Base-by-base conservation (phyloP, 768 basidiomycete genomes). In the Dendrothele bispora region DNA sequence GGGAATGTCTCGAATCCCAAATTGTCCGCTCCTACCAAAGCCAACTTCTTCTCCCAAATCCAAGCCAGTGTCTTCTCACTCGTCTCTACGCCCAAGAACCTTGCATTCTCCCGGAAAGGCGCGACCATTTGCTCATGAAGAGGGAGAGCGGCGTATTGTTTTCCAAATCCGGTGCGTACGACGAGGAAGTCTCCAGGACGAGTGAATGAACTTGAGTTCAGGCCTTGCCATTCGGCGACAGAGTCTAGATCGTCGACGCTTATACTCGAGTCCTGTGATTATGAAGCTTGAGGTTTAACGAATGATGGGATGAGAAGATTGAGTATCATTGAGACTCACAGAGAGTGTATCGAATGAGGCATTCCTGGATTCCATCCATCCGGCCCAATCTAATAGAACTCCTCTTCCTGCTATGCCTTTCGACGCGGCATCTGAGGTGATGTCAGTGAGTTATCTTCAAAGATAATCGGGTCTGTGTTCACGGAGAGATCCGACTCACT, bases 11-110 rank as follows among this genome's bases (percentile, higher is more conserved):
- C 53, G 21, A 51, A 43, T 15, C 44, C 21, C 27, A 44, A 50
- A 21, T 54, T 51, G 15, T 54, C 52, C 21, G 36, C 38, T 15
- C 52, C 52, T 2, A 54, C 44, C 6, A 54, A 7, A 4, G 49
- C 26, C 14, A 54, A 26, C 26, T 54, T 54, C 39, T 50, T 54
- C 8, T 51, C 53, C 50, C 50, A 54, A 14, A 54, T 29, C 53
- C 53, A 54, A n/a, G 41, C 27, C 22, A 54, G 27, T 35, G 41
- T 47, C 14, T 38, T 40, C 14, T 51, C 49, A 5, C 48, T 50
- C 2, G 50, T 38, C 21, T 54, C 53, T 12, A 51, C 17, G 1
- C 53, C 53, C 6, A 48, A 14, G 32, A 36, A 45, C 28, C 10
- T 4, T 3, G 21, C 24, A 21, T 53, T 26, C n/a, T 7, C 37